phyloP scores from a whole-genome alignment of 2,329 filamentous ascomycete genomes.

The Aspergillus chevalieri region DNA sequence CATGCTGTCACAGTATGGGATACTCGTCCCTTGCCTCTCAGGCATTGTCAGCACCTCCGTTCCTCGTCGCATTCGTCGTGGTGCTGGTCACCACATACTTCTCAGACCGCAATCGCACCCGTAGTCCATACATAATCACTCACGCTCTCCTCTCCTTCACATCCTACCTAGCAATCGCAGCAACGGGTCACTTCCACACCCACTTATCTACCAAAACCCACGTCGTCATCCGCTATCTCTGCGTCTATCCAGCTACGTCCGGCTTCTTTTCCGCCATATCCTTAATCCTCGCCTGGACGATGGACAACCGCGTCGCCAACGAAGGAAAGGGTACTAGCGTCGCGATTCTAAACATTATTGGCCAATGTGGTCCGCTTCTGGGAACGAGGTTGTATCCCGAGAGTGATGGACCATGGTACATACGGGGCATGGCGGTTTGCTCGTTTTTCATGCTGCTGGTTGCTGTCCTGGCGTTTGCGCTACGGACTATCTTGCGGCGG shows the following conservation, averaged over 20 bases:
- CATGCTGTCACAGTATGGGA: constrained; percentile 52
- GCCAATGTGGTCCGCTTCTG: constrained; percentile 71
- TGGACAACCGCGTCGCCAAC: constrained; percentile 73
- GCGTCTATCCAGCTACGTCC: constrained; percentile 68
- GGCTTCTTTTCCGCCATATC: constrained; percentile 84
- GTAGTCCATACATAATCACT: constrained; percentile 61
- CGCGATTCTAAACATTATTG: constrained; percentile 72
- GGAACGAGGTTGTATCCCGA: constrained; percentile 60
- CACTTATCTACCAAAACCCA: constrained; percentile 27
- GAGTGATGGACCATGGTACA: constrained; percentile 56
- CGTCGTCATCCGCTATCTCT: constrained; percentile 56
- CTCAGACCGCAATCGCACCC: constrained; percentile 61
- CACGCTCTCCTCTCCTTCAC: constrained; percentile 67
- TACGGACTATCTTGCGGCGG: constrained; percentile 50
- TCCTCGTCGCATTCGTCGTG: constrained; percentile 65
- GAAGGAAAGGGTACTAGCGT: constrained; percentile 69
- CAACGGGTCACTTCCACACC: constrained; percentile 42
- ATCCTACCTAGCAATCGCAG: constrained; percentile 55
- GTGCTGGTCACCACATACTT: constrained; percentile 67
- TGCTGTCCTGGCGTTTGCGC: constrained; percentile 47
- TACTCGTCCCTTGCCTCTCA: constrained; percentile 63
- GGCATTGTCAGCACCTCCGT: constrained; percentile 74
- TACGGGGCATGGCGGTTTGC: constrained; percentile 57
- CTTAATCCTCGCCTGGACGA: constrained; percentile 77
- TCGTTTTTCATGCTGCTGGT: constrained; percentile 58